Evolutionary conservation across 2,329 filamentous ascomycete genomes (phyloP), one percentile per base, ranked within the genome.

Genomic region (Delphinella strobiligena): DNA sequence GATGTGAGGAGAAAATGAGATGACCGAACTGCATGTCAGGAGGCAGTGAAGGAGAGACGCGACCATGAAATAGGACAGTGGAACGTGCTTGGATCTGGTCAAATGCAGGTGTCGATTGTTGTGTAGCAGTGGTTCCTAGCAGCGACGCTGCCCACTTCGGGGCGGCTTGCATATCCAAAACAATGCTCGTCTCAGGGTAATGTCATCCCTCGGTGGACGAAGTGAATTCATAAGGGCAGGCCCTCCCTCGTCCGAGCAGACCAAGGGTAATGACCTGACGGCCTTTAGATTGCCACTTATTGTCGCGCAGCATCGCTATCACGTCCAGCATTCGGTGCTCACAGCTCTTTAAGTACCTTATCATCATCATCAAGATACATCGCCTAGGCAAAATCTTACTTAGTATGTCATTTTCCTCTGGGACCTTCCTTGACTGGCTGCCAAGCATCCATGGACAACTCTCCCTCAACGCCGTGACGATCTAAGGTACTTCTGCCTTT

Each of bases 121-220:
- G 33, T 35, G 33, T 35, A 35, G 33, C 33, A 35, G 14, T 14
- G 32, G 36, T 39, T 36, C 36, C 39, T 43, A 36, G 41, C 41
- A 43, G 41, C 41, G 22, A 31, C 27, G 27, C 34, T 34, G 33
- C 36, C 29, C 30, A 18, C 31, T 41, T 19, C 51, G 51, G 50
- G 39, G 38, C 43, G 50, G 50, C 53, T 54, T 52, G 53, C 52
- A 54, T 47, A 40, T 47, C 38, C 46, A 47, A 51, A 49, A 51
- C 49, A 49, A 43, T 45, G 40, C 19, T 37, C 41, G 38, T 44
- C 45, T 44, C 45, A 38, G 46, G 45, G 44, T 36, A 34, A 47
- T 42, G 42, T 38, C 47, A 47, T 42, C 48, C 49, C 47, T 50
- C 45, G 47, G 45, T 41, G 40, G 44, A 5, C 24, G 22, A 17